These are phyloP conservation scores for Penicillium turbatum DNA, from an alignment of 495 filamentous ascomycete species.

Conservation along the genomic window DNA sequence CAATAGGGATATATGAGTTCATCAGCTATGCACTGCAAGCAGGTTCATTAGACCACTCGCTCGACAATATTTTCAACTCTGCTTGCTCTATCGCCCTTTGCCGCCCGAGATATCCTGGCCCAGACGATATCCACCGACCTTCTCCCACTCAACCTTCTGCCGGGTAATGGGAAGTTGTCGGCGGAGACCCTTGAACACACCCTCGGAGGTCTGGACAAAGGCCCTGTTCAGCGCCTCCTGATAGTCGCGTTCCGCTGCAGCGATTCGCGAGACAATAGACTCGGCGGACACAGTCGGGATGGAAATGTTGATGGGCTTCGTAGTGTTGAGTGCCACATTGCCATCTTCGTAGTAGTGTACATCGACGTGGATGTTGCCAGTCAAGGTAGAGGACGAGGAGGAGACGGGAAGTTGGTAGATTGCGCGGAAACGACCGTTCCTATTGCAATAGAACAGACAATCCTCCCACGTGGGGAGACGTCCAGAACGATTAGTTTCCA, in stretches of 20 bases:
- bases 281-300: conserved; percentile 58
- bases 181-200: conserved; percentile 87
- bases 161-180: conserved; percentile 92
- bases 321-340: conserved; percentile 86
- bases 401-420: conserved; percentile 66
- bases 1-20: conserved; percentile 12
- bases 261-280: conserved; percentile 69
- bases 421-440: conserved; percentile 95
- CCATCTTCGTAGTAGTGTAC: conserved; percentile 99
- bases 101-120: conserved; percentile 60
- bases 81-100: conserved; percentile 31
- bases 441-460: conserved; percentile 22
- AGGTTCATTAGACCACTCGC: conserved; percentile 1
- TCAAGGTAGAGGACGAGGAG: conserved; percentile 48
- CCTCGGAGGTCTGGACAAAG: conserved; percentile 84
- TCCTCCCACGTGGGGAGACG: not conserved
- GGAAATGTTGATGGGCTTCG: conserved; percentile 63
- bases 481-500: conserved; percentile 10
- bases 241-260: conserved; percentile 78
- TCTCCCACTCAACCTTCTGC: conserved; percentile 99
- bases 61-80: conserved; percentile 1
- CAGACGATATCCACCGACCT: conserved; percentile 89
- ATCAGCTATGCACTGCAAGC: not conserved
- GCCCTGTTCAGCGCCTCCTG: conserved; percentile 93
- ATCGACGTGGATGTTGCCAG: conserved; percentile 49